Conservation (phyloP, 2,329 filamentous ascomycete species). For the Microsporum ferrugineum region DNA sequence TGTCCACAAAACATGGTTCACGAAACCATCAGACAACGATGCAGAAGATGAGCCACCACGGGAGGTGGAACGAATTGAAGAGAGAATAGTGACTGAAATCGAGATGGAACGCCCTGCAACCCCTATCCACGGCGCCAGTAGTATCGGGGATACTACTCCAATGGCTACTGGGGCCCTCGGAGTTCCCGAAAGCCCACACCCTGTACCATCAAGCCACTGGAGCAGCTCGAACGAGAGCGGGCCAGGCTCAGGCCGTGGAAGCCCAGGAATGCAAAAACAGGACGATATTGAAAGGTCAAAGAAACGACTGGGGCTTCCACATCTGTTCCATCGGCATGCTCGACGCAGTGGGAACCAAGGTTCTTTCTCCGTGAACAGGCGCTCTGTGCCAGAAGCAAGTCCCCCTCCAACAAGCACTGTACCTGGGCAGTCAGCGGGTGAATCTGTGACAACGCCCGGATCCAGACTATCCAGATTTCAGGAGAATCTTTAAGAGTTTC, state of each 20-base stretch:
- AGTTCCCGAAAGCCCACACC: neutral
- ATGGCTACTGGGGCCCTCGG: neutral
- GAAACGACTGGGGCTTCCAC: conserved; percentile 6
- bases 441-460: neutral
- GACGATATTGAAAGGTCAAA: neutral
- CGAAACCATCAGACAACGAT: neutral
- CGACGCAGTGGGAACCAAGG: conserved; percentile 8
- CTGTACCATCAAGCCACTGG: neutral
- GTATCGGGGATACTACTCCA: neutral
- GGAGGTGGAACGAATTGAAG: neutral
- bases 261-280: neutral
- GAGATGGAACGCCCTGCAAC: conserved; percentile 1
- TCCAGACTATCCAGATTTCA: neutral
- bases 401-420: neutral
- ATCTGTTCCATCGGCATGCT: conserved; percentile 4
- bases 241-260: neutral
- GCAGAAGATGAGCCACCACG: neutral
- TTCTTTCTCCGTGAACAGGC: conserved; percentile 8
- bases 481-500: neutral
- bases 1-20: neutral
- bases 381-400: conserved; percentile 1
- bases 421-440: neutral
- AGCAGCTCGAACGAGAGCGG: neutral
- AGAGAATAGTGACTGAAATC: neutral
- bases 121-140: neutral